Base-by-base conservation (phyloP, 2,329 filamentous ascomycete genomes). In the Neopestalotiopsis sp. region DNA sequence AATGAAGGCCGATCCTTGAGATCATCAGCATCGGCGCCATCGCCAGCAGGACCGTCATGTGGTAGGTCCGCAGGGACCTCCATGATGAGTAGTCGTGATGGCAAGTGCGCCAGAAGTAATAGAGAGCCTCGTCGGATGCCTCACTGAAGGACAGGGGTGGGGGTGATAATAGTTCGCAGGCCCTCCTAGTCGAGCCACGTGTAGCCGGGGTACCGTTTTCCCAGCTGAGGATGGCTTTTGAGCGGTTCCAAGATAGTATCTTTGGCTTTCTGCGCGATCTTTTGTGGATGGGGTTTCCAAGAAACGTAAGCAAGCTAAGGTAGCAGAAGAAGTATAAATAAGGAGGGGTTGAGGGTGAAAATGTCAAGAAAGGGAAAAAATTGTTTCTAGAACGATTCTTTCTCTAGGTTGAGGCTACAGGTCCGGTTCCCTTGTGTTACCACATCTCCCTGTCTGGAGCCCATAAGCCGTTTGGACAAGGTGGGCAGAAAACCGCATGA, bases 1-100 rank as follows among this genome's bases (percentile, higher is more conserved):
- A 70, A 70, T 28, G 67, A 66, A 3, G 63, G 69, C 4, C 68
- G 65, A 24, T 67, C 65, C 34, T 67, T 32, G 32, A 63, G 28
- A 12, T 14, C 64, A 30, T 20, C 32, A 14, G 30, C 14, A 24
- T 49, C 64, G 64, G 17, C 32, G 28, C 28, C 32, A 7, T 56
- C 64, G 10, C 17, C 64, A 17, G 64, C 24, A 17, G 30, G 14
- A 24, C 1, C n/a, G 32, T 40, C 59, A 9, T 62, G 59, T 32
- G 59, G 28, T 14, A 40, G 59, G 30, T 62, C 59, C 34, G 59
- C 59, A 34, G 59, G 13, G 42, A 24, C 42, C 30, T 42, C 64
- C 59, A 62, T 62, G 9, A 30, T 28, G 12, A 14, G 24, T 17
- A n/a, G 17, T 9, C 38, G 62, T 52, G 24, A 28, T 30, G 40